Conservation (phyloP, 371 early-diverging fungal genomes). For the Mucor irregularis region DNA sequence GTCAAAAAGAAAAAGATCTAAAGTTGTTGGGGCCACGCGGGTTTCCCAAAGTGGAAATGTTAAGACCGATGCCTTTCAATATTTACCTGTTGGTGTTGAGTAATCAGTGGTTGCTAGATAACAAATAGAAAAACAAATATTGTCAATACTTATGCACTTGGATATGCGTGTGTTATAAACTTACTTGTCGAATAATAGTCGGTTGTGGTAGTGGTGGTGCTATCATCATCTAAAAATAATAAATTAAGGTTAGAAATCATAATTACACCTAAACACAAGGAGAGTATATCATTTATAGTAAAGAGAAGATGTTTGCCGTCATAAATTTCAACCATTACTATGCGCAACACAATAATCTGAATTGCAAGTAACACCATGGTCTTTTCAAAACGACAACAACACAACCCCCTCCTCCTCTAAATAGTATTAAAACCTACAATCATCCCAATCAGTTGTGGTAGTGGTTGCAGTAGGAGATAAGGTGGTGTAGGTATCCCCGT, state of each 20-base stretch:
- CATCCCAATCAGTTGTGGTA: background rate
- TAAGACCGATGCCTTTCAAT: background rate
- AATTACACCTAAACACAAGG: too few species aligned
- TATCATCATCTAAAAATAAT: background rate
- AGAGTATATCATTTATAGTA: background rate
- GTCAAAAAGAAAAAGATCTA: background rate
- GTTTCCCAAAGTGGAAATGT: too few species aligned
- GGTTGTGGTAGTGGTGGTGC: background rate
- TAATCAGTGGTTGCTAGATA: background rate
- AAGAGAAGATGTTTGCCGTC: background rate
- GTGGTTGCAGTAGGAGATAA: too few species aligned
- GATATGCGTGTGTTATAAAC: background rate
- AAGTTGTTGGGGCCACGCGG: too few species aligned
- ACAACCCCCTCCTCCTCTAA: too few species aligned
- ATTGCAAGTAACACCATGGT: too few species aligned
- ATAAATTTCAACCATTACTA: too few species aligned
- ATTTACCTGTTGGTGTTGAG: background rate
- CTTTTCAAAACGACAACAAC: too few species aligned
- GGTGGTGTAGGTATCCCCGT: background rate
- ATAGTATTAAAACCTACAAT: too few species aligned
- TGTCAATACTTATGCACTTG: too few species aligned
- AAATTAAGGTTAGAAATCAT: background rate
- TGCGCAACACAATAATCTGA: too few species aligned
- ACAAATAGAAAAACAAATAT: background rate
- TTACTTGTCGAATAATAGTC: background rate